Evolutionary conservation across 139 green algal genomes (phyloP).

Genomic region (Chlorella sorokiniana): DNA sequence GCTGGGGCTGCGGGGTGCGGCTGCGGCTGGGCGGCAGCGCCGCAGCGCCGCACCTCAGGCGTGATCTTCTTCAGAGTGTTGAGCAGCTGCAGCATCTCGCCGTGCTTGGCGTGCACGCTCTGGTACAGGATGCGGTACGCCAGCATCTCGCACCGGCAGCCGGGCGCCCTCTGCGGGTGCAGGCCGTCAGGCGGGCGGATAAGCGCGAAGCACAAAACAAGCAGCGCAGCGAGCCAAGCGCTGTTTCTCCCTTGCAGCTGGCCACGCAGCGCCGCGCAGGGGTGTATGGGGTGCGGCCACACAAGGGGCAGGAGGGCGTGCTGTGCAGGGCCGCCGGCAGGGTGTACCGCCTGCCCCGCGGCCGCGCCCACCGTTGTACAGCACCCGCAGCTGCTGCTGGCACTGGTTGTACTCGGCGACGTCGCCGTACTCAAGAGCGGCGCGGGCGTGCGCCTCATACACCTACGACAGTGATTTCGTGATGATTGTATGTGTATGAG

Average conservation of each 20-base stretch:
- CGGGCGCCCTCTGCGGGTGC: conserved; percentile 47
- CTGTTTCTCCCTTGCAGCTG: no score
- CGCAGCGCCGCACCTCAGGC: not conserved
- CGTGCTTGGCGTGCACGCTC: conserved; percentile 57
- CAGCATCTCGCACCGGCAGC: conserved; percentile 60
- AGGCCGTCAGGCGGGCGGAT: not conserved
- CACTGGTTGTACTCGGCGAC: conserved; percentile 91
- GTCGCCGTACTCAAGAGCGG: conserved; percentile 87
- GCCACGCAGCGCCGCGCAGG: no score
- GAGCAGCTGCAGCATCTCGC: conserved; percentile 61
- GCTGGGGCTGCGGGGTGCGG: no score
- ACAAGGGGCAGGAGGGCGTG: no score
- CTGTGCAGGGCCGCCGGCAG: no score
- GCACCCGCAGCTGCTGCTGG: conserved; percentile 75
- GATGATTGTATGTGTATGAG: not conserved
- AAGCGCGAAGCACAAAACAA: no score
- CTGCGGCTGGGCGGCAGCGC: no score
- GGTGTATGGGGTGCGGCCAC: no score
- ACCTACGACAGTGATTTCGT: conserved; percentile 38
- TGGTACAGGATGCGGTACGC: conserved; percentile 72
- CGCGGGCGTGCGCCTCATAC: conserved; percentile 85
- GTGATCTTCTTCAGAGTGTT: conserved; percentile 55
- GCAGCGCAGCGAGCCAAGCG: no score
- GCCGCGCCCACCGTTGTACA: conserved; percentile 27
- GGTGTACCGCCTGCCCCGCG: not conserved